Conservation (phyloP, 306 rosid species). For the Prunus armeniaca region DNA sequence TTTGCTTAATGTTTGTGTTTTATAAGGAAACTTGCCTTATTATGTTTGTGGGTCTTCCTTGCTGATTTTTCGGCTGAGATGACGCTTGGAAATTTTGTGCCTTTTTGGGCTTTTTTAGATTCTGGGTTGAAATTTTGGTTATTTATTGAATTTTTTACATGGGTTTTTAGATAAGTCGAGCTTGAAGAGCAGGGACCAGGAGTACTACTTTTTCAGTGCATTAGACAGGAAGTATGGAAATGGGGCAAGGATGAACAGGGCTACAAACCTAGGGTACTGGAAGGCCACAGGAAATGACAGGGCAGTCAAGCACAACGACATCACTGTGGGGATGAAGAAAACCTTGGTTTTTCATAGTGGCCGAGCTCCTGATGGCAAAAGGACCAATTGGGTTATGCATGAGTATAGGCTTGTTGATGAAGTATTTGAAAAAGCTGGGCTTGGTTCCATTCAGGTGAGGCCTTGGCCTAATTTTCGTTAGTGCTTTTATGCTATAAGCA, state of each 20-base stretch:
- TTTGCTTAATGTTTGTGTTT: not conserved
- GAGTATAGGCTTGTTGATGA: slow-evolving; percentile 92
- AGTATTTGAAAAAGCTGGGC: slow-evolving; percentile 59
- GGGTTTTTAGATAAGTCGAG: slow-evolving; percentile 72
- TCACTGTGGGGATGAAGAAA: slow-evolving; percentile 80
- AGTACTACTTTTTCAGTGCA: slow-evolving; percentile 94
- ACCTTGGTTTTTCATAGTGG: slow-evolving; percentile 97
- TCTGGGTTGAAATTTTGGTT: slow-evolving; percentile 10
- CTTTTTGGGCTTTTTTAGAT: not conserved
- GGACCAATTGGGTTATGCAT: slow-evolving; percentile 99
- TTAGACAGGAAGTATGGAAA: slow-evolving; percentile 97
- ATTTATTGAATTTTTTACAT: slow-evolving; percentile 7
- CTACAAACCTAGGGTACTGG: slow-evolving; percentile 91
- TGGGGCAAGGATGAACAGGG: slow-evolving; percentile 99
- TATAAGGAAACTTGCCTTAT: not conserved
- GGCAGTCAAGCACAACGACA: slow-evolving; percentile 59
- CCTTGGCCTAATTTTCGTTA: slow-evolving; percentile 23
- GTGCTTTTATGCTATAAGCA: not conserved
- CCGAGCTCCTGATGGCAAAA: slow-evolving; percentile 86
- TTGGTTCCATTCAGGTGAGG: slow-evolving; percentile 76
- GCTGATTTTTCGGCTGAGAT: slow-evolving; percentile 12
- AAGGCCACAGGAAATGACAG: slow-evolving; percentile 98
- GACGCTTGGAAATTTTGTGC: not conserved
- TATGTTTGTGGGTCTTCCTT: slow-evolving; percentile 7
- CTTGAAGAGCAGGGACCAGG: slow-evolving; percentile 98